Evolutionary conservation across 1,139 yeast genomes (phyloP).

Genomic region (Geotrichum phurueaensis): DNA sequence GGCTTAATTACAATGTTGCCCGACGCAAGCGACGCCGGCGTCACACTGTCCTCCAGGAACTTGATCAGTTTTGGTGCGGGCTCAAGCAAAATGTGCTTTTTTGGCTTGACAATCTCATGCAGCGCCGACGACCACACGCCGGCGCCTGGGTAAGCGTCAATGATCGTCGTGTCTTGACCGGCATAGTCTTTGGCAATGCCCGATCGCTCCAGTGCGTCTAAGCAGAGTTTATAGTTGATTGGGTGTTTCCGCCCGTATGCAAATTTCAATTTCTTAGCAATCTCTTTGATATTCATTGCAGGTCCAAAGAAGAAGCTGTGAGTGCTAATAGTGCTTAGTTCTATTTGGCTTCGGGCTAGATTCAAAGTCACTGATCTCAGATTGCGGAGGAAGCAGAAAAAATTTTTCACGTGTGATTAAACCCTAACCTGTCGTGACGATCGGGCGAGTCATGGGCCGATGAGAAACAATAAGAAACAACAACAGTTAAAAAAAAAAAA

Average conservation of each 20-base stretch:
- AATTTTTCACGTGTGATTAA: too few relatives aligned
- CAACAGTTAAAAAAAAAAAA: too few relatives aligned
- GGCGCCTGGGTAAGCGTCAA: conserved; percentile 62
- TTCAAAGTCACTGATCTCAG: not conserved
- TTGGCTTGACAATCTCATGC: conserved; percentile 52
- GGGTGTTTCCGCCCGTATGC: conserved; percentile 26
- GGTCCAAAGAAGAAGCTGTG: not conserved
- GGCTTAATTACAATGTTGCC: conserved; percentile 12
- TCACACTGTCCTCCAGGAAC: conserved; percentile 16
- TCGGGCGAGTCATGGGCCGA: too few relatives aligned
- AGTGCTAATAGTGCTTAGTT: not conserved
- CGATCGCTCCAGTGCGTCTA: conserved; percentile 18
- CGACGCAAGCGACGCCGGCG: conserved; percentile 14
- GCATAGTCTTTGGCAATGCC: conserved; percentile 34
- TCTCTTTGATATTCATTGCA: conserved; percentile 9
- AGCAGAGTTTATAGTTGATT: conserved; percentile 22
- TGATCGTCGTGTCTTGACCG: conserved; percentile 44
- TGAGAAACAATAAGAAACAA: too few relatives aligned
- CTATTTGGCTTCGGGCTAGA: not conserved
- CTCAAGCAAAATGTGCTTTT: conserved; percentile 55
- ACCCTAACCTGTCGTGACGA: too few relatives aligned
- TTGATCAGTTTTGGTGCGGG: conserved; percentile 33
- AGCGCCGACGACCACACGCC: conserved; percentile 44
- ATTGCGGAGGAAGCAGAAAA: too few relatives aligned
- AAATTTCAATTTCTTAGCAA: conserved; percentile 18